These are phyloP conservation scores for Calamus simplicifolius DNA, from an alignment of 176 grass and related monocot species.

Conservation along the genomic window DNA sequence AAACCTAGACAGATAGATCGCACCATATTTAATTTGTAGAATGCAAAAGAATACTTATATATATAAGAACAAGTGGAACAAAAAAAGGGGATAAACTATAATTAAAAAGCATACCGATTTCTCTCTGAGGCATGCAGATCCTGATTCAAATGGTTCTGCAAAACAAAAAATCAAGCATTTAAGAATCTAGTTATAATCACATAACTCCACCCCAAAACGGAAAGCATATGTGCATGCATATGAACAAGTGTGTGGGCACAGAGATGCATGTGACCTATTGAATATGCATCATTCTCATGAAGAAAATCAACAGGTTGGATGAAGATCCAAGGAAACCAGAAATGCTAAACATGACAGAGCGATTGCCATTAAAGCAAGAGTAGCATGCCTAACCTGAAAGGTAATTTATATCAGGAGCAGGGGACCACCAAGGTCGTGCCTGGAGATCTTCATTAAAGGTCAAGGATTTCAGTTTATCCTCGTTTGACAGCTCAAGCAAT, in stretches of 20 bases:
- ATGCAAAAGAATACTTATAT: no score
- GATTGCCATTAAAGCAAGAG: not conserved
- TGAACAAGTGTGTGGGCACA: no score
- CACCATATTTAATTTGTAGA: no score
- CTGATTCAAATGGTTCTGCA: conserved; percentile 65
- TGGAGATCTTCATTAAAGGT: conserved; percentile 86
- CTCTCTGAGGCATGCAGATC: conserved; percentile 38
- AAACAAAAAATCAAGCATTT: conserved; percentile 12
- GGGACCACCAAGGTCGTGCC: conserved; percentile 87
- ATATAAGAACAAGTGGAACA: not conserved
- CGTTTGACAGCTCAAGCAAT: conserved; percentile 66
- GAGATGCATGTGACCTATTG: no score
- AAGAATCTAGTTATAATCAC: no score
- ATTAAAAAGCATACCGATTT: conserved; percentile 43
- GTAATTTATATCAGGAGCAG: conserved; percentile 61
- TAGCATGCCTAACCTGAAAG: conserved; percentile 88
- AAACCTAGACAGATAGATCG: no score
- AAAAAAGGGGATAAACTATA: not conserved
- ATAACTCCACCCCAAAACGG: no score
- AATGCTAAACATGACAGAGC: not conserved
- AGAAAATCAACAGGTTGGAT: no score
- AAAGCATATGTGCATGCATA: no score
- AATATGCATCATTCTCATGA: no score
- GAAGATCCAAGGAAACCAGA: no score
- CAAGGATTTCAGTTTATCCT: conserved; percentile 54